These are phyloP conservation scores for Clathrus columnatus DNA, from an alignment of 768 basidiomycete genomes.

Conservation along the genomic window DNA sequence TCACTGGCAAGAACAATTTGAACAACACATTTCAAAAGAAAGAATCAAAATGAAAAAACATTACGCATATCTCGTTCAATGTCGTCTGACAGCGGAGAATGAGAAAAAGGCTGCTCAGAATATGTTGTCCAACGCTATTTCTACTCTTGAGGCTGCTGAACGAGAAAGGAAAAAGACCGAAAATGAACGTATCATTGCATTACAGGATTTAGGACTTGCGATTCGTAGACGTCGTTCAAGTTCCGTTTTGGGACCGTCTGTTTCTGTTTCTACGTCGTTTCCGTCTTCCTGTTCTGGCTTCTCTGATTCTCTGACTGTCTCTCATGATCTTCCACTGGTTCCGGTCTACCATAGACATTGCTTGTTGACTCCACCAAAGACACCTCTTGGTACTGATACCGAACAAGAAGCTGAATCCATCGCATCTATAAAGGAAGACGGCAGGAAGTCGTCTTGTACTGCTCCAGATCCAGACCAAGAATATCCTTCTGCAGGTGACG, in stretches of 20 bases:
- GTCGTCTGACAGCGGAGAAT: slow-evolving; percentile 8
- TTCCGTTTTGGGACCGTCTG: not conserved
- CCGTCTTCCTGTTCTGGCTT: not conserved
- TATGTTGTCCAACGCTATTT: not conserved
- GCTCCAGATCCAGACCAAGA: not conserved
- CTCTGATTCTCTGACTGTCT: not conserved
- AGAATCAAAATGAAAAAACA: not conserved
- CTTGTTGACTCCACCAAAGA: not conserved
- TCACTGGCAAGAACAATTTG: not conserved
- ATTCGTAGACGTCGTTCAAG: not conserved
- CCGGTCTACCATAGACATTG: not conserved
- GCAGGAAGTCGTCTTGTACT: not conserved
- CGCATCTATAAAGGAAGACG: not conserved
- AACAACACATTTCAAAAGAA: not conserved
- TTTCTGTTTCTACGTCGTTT: not conserved
- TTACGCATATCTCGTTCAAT: slow-evolving; percentile 1
- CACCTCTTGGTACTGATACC: not conserved
- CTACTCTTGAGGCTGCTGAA: not conserved
- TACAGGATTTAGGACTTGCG: not conserved
- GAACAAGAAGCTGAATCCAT: not conserved
- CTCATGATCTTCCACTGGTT: not conserved
- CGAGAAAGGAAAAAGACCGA: not conserved
- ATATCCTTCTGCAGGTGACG: not conserved
- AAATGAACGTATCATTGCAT: not conserved
- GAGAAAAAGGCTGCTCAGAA: not conserved